A percentile compares a stretch with the other conserved stretches of the same genome.
phyloP scores from a whole-genome alignment of 495 filamentous ascomycete genomes.

The Massariosphaeria phaeospora region DNA sequence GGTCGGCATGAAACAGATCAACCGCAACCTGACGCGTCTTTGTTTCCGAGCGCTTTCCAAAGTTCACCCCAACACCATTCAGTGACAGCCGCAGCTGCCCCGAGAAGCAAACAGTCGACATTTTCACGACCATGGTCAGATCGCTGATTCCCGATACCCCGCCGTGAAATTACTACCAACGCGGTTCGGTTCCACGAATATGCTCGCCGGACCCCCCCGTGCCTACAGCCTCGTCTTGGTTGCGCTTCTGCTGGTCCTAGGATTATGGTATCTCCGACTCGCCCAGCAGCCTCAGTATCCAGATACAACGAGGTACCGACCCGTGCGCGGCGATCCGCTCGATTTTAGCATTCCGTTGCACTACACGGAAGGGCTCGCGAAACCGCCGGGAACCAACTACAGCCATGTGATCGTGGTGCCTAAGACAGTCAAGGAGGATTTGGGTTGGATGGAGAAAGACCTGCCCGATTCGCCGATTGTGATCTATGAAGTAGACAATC shows the following conservation, averaged over 20 bases:
- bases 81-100: too few relatives aligned
- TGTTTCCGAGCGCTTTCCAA: too few relatives aligned
- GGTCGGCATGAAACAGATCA: too few relatives aligned
- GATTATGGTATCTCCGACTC: constrained; percentile 22
- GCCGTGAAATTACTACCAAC: constrained; percentile 2
- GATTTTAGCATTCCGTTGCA: constrained; percentile 30
- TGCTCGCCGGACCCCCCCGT: constrained; percentile 30
- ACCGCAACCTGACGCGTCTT: too few relatives aligned
- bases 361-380: constrained; percentile 17
- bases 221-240: constrained; percentile 17
- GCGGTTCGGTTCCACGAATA: constrained; percentile 5
- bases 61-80: too few relatives aligned
- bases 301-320: not conserved
- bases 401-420: constrained; percentile 22
- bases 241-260: constrained; percentile 16
- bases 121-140: constrained; percentile 5
- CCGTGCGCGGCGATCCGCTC: constrained; percentile 13
- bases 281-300: not conserved
- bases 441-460: constrained; percentile 29
- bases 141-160: not conserved
- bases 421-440: constrained; percentile 27
- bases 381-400: constrained; percentile 29
- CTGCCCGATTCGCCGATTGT: constrained; percentile 20
- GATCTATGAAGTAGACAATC: constrained; percentile 33
- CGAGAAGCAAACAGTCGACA: too few relatives aligned